These are phyloP conservation scores for Ceraceosorus bombacis DNA, from an alignment of 1,284 basidiomycete genomes.

Conservation along the genomic window DNA sequence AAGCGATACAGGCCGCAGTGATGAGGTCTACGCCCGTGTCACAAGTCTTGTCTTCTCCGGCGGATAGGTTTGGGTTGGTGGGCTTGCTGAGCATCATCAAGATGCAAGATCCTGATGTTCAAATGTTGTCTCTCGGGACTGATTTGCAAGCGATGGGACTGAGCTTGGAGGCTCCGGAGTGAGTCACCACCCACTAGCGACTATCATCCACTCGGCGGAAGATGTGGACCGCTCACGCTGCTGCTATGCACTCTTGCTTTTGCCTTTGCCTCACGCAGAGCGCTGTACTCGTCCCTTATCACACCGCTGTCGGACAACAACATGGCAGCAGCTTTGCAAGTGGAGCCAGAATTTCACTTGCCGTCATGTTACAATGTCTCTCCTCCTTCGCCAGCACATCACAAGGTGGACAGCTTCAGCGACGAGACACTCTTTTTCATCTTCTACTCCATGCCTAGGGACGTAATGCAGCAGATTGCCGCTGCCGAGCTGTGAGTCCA, in stretches of 20 bases:
- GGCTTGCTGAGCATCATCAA: slow-evolving; percentile 85
- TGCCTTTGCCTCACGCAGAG: slow-evolving; percentile 16
- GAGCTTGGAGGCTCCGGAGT: slow-evolving; percentile 78
- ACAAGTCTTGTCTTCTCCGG: slow-evolving; percentile 85
- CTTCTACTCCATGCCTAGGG: slow-evolving; percentile 90
- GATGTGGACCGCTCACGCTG: background rate
- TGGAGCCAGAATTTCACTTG: slow-evolving; percentile 71
- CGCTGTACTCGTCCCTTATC: slow-evolving; percentile 85
- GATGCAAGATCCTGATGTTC: slow-evolving; percentile 77
- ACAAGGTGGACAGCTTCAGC: slow-evolving; percentile 78
- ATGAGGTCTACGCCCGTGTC: slow-evolving; percentile 65
- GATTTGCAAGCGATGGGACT: slow-evolving; percentile 88
- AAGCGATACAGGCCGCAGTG: background rate
- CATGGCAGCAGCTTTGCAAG: slow-evolving; percentile 72
- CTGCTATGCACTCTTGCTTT: background rate
- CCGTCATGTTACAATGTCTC: slow-evolving; percentile 91
- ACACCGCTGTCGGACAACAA: slow-evolving; percentile 91
- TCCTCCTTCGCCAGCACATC: slow-evolving; percentile 76
- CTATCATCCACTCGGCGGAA: too few relatives aligned
- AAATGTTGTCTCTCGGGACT: slow-evolving; percentile 77
- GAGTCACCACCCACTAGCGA: slow-evolving; percentile 51
- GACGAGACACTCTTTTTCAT: slow-evolving; percentile 98
- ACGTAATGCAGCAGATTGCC: slow-evolving; percentile 87
- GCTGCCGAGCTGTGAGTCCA: slow-evolving; percentile 82
- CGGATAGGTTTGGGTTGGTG: slow-evolving; percentile 88